Evolutionary conservation across 2,329 filamentous ascomycete genomes (phyloP), one percentile per base, ranked within the genome.

Genomic region (Diplodia sapinea): DNA sequence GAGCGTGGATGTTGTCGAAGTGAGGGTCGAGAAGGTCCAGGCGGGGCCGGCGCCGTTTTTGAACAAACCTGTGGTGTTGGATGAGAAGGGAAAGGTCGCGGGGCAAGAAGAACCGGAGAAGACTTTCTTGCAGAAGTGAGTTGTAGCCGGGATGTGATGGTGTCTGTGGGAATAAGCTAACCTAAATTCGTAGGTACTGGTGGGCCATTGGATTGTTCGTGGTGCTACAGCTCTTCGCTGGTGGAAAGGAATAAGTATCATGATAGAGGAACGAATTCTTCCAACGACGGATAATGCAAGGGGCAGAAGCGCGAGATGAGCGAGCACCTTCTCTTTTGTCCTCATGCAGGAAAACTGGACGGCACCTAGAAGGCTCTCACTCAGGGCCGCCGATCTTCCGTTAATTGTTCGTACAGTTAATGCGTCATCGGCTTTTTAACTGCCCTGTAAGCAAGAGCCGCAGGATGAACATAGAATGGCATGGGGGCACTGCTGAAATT

Each of bases 11-110:
- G 78, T 79, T 20, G 70, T 83, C n/a, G 76, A 76, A 17, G 77
- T 83, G 13, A 79, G 81, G 68, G 75, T 84, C 11, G 74, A 80
- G 61, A 76, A 73, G 72, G 77, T 77, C 57, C 72, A 69, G 55
- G 70, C 70, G 23, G 82, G 81, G 1, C 79, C 81, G 0, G 76
- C 78, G 70, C 80, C 82, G 11, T 73, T 77, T 5, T 70, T 84
- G 73, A 84, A 87, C 68, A 86, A 83, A 56, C 85, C 86, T 0
- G 82, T 86, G 62, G 78, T 85, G 65, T 78, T 86, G 70, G 87
- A 86, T 71, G 83, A 85, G 33, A 81, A 83, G 57, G 87, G 88
- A 0, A 82, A 80, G 70, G 80, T 88, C 61, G 80, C 75, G 17
- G 74, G 77, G 5, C 73, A 69, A 23, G 77, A 81, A 70, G 81